A percentile compares a stretch with the other conserved stretches of the same genome.
These are phyloP conservation scores for Hordeum marinum DNA, from an alignment of 176 grass and related monocot species.

Conservation along the genomic window DNA sequence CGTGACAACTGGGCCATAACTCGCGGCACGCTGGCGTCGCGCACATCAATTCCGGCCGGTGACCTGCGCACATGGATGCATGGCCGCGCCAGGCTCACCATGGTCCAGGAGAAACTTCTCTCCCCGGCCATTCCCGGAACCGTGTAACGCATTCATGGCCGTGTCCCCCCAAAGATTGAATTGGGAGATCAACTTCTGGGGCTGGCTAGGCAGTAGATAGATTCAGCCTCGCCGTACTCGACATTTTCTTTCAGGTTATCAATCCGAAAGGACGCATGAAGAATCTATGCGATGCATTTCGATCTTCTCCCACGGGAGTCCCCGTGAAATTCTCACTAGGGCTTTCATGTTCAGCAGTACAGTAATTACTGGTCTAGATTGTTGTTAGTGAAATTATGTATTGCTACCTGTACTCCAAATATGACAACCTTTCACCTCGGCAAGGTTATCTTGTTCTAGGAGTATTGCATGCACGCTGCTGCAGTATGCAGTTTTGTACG, in stretches of 20 bases:
- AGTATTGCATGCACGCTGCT: background rate
- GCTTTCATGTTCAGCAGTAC: no score
- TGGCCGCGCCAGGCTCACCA: background rate
- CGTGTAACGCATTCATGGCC: background rate
- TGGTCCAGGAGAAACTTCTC: background rate
- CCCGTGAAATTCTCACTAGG: background rate
- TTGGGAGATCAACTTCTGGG: background rate
- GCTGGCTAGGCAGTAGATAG: background rate
- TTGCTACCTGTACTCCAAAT: background rate
- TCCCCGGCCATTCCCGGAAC: background rate
- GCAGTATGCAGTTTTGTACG: background rate
- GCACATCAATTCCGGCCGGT: background rate
- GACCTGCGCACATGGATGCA: conserved; percentile 14
- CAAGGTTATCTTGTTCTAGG: background rate
- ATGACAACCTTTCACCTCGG: background rate
- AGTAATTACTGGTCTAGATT: background rate
- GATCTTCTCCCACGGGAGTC: background rate
- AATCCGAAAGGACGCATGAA: background rate
- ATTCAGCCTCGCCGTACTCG: background rate
- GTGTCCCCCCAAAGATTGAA: background rate
- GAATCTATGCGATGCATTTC: background rate
- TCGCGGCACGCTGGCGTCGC: background rate
- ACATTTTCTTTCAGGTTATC: background rate
- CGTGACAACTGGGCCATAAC: conserved; percentile 1
- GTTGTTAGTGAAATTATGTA: background rate